Base-by-base conservation (phyloP, 176 grass and related monocot species). In the Lolium multiflorum region DNA sequence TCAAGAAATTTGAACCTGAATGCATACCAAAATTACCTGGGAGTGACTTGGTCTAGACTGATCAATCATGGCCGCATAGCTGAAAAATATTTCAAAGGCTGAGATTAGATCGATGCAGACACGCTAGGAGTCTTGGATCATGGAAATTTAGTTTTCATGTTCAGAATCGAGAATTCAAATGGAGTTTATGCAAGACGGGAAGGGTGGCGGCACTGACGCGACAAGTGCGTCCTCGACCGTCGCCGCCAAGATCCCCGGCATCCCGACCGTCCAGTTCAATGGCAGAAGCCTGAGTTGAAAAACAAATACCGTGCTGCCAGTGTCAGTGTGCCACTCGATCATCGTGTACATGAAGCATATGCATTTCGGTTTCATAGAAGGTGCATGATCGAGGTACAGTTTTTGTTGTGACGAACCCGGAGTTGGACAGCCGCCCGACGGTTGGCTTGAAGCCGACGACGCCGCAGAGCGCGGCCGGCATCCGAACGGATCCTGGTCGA, bases 361-460 rank as follows among this genome's bases (percentile, higher is more conserved):
- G 16, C 52, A 55, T 55, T 54, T 54, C 51, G 51, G 14, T 54
- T 54, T 54, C 14, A 1, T 4, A 50, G 48, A 54, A 15, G 51
- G 3, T 54, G 51, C 0, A 2, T 17, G 15, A 15, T 51, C 49
- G 49, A 13, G 12, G 49, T 5, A 46, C 43, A 49, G 47, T n/a
- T 49, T 14, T 39, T 39, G 38, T 39, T 0, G 22, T 1, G 28
- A 15, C 31, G 18, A 41, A 93, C 96, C 96, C 96, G 62, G 88
- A 81, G 81, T 92, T 95, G 25, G 93, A 98, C 20, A 98, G 59
- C 16, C 96, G 68, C 3, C 93, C 91, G 0, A 86, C 89, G 26
- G 93, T 98, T 3, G 96, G 91, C 79, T 98, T 98, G 83, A 98
- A 89, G 70, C 96, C 96, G 78, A 98, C 86, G 25, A 98, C 96